Evolutionary conservation across 345 rosid species (phyloP).

Genomic region (Geranium rotundifolium): DNA sequence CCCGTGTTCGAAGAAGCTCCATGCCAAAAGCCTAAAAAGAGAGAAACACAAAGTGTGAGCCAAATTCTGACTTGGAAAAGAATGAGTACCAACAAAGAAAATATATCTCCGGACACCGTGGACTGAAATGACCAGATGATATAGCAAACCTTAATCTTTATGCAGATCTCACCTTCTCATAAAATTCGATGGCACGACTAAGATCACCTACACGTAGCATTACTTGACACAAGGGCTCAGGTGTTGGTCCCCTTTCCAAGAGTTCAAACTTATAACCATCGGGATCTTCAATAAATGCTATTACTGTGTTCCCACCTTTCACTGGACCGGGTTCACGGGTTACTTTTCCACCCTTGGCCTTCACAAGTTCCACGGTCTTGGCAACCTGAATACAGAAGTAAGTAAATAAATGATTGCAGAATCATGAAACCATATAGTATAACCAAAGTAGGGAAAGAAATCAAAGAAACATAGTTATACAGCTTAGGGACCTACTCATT

Average conservation of each 20-base stretch:
- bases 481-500: background rate
- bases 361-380: constrained; percentile 75
- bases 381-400: constrained; percentile 40
- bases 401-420: background rate
- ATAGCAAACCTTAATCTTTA: no score
- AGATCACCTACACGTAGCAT: constrained; percentile 99
- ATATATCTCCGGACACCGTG: background rate
- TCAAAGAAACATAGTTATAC: background rate
- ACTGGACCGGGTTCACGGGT: constrained; percentile 91
- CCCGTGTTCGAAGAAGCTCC: constrained; percentile 87
- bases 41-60: background rate
- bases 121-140: no score
- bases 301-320: constrained; percentile 80
- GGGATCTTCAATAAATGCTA: constrained; percentile 93
- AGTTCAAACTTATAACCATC: constrained; percentile 98
- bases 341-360: constrained; percentile 89
- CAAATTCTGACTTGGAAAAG: constrained; percentile 5
- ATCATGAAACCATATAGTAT: background rate
- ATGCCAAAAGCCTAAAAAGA: constrained; percentile 77
- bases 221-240: constrained; percentile 96
- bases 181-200: constrained; percentile 75
- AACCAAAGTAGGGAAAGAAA: background rate
- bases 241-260: constrained; percentile 93
- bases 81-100: constrained; percentile 5
- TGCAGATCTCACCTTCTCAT: constrained; percentile 56